A percentile compares a stretch with the other conserved stretches of the same genome.
phyloP scores from a whole-genome alignment of 2,329 filamentous ascomycete species.

The Diaporthe eres region DNA sequence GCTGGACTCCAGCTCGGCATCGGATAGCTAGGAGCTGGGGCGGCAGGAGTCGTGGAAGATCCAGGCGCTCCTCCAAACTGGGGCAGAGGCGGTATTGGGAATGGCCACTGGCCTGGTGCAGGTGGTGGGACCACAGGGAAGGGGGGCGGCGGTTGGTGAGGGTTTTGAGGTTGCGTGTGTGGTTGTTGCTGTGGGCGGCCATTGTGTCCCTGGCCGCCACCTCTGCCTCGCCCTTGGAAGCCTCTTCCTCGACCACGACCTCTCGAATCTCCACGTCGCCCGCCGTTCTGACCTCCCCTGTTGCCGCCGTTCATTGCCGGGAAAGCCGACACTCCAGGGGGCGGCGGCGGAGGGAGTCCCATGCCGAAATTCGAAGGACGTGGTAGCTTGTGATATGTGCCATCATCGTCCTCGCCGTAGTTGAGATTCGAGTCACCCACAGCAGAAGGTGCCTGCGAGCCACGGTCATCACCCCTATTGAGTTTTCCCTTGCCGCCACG shows the following conservation, averaged over 20 bases:
- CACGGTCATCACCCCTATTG: constrained; percentile 57
- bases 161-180: constrained; percentile 42
- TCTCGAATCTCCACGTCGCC: constrained; percentile 61
- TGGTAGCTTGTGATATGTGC: constrained; percentile 79
- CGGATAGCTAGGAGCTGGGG: constrained; percentile 40
- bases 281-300: constrained; percentile 52
- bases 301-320: constrained; percentile 36
- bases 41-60: constrained; percentile 33
- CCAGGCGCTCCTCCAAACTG: constrained; percentile 38
- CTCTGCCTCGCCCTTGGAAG: constrained; percentile 57
- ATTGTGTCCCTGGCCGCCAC: constrained; percentile 53
- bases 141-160: constrained; percentile 46
- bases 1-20: constrained; percentile 39
- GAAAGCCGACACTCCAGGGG: constrained; percentile 39
- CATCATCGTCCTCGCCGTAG: constrained; percentile 79
- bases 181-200: constrained; percentile 40
- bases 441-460: constrained; percentile 49
- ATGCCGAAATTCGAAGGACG: constrained; percentile 75
- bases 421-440: constrained; percentile 64
- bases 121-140: constrained; percentile 43
- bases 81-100: constrained; percentile 37
- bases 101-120: constrained; percentile 45
- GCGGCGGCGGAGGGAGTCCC: constrained; percentile 62
- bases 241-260: constrained; percentile 58
- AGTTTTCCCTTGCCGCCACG: constrained; percentile 63